Evolutionary conservation across 2,329 filamentous ascomycete genomes (phyloP).

Genomic region (Sarocladium strictum): DNA sequence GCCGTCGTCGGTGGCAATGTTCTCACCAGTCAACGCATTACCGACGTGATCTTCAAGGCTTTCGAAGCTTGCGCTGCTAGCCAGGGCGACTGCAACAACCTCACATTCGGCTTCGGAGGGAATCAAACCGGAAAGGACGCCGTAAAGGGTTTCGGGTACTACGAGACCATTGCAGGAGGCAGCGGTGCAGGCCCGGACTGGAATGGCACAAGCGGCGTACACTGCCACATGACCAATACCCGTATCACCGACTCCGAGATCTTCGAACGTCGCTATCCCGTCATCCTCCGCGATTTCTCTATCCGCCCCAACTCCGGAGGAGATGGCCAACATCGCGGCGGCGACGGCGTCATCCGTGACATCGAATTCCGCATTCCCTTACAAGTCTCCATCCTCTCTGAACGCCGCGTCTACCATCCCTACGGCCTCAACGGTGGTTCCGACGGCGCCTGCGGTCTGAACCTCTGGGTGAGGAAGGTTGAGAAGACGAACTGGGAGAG

Average conservation of each 20-base stretch:
- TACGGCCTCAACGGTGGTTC: slow-evolving; percentile 70
- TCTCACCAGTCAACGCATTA: slow-evolving; percentile 37
- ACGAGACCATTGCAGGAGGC: slow-evolving; percentile 60
- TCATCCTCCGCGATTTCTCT: slow-evolving; percentile 65
- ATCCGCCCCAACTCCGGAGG: slow-evolving; percentile 60
- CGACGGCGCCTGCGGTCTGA: slow-evolving; percentile 72
- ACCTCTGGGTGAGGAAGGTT: slow-evolving; percentile 79
- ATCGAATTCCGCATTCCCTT: slow-evolving; percentile 76
- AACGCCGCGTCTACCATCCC: slow-evolving; percentile 67
- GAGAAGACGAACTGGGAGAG: slow-evolving; percentile 47
- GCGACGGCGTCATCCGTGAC: slow-evolving; percentile 69
- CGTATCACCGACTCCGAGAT: slow-evolving; percentile 56
- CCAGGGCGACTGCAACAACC: slow-evolving; percentile 77
- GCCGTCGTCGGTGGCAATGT: slow-evolving; percentile 83
- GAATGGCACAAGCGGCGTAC: slow-evolving; percentile 37
- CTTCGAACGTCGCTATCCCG: slow-evolving; percentile 55
- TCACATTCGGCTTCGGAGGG: slow-evolving; percentile 70
- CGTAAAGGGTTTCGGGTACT: slow-evolving; percentile 38
- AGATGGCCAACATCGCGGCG: slow-evolving; percentile 59
- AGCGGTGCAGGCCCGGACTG: slow-evolving; percentile 60
- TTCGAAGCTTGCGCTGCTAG: slow-evolving; percentile 74
- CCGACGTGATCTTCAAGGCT: slow-evolving; percentile 52
- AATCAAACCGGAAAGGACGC: slow-evolving; percentile 30
- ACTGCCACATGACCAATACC: slow-evolving; percentile 67
- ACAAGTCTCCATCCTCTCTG: slow-evolving; percentile 70